Base-by-base conservation (phyloP, 495 filamentous ascomycete genomes). In the Filosporella fistucella region DNA sequence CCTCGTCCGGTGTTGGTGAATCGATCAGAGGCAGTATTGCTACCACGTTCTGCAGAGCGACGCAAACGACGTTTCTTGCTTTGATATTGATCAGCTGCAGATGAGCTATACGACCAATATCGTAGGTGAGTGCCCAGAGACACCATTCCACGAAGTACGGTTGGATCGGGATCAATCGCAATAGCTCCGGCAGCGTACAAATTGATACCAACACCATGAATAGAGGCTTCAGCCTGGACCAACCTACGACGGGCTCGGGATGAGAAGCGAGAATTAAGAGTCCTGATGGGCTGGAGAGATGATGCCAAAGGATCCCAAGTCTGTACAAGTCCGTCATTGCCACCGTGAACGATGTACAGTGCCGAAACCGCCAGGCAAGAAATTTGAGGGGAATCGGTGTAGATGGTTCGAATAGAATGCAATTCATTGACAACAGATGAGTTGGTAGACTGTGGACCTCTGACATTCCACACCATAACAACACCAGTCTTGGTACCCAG, bases 261-360 rank as follows among this genome's bases (percentile, higher is more conserved):
- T 1, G 86, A 86, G 57, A 95, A 93, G 9, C 88, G 83, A 0
- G 89, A 91, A 51, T 95, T 93, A 42, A 98, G 75, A 3, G 90
- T 96, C 17, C 90, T 82, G 50, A 97, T 78, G 0, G 91, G 89
- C 20, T 81, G 77, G 9, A 77, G 68, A 5, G 76, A 85, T 0
- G 93, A 97, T 2, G 85, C 89, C 20, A 98, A 68, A 17, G 88
- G 89, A 70, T 98, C 93, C 94, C 94, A 98, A 5, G 89, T 87
- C 60, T 97, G 93, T 7, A 97, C 91, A 7, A 97, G 78, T 9
- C 93, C 91, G 63, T 98, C 93, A 54, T 87, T 95, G 34, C 93
- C 93, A 22, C 93, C 93, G 63, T 95, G 89, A 1, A 96, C 84
- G 21, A 98, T 65, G 57, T 91, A 89, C 7, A 97, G 72, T 10